Evolutionary conservation across 2,329 filamentous ascomycete genomes (phyloP).

Genomic region (Microcyclosporella mali): DNA sequence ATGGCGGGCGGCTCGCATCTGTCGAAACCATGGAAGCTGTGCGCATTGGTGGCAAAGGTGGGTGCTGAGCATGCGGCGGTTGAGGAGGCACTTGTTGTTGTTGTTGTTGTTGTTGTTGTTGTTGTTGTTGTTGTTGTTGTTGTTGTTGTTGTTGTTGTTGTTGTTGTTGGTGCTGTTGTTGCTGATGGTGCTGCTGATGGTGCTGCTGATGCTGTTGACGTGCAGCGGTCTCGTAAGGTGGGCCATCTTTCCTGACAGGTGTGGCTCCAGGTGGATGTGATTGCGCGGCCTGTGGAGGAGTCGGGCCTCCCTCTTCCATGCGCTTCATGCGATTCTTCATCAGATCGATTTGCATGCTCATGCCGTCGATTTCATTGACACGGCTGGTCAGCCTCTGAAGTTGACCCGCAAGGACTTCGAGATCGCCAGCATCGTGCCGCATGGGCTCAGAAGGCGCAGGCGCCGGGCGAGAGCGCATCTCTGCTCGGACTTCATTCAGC

Average conservation of each 20-base stretch:
- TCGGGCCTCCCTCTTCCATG: constrained; percentile 20
- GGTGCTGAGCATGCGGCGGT: constrained; percentile 5
- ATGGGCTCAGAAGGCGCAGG: constrained; percentile 10
- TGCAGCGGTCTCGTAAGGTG: constrained; percentile 5
- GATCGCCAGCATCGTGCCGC: constrained; percentile 30
- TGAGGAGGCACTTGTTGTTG: constrained; percentile 2
- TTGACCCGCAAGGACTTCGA: constrained; percentile 42
- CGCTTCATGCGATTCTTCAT: constrained; percentile 42
- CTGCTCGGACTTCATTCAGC: constrained; percentile 34
- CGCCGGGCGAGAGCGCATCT: constrained; percentile 28
- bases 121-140: not conserved
- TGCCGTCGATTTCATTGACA: constrained; percentile 41
- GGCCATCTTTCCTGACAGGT: constrained; percentile 3
- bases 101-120: constrained; percentile 1
- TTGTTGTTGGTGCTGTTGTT: constrained; percentile 4
- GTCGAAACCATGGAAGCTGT: constrained; percentile 20
- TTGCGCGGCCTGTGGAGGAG: constrained; percentile 4
- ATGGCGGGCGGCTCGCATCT: constrained; percentile 11
- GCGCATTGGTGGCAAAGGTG: constrained; percentile 25
- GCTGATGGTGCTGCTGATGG: not conserved
- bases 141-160: constrained; percentile 13
- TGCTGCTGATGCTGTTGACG: constrained; percentile 3
- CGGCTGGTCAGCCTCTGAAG: constrained; percentile 35
- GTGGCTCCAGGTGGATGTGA: not conserved
- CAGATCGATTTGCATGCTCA: constrained; percentile 44